Base-by-base conservation (phyloP, 192 early-diverging fungal genomes). In the Coemansia sp. region DNA sequence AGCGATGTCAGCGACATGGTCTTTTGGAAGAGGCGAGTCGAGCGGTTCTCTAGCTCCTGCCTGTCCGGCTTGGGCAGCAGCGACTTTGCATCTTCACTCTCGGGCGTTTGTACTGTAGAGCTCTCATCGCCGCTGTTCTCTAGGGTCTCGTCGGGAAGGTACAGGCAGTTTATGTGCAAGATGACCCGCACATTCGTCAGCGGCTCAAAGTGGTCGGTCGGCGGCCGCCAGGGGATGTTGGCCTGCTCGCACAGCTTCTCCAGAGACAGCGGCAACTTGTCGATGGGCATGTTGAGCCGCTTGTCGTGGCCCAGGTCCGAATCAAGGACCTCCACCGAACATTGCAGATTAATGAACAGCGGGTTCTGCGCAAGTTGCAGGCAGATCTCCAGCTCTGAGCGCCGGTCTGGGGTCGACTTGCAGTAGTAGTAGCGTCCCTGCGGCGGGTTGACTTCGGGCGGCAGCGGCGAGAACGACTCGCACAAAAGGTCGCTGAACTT, bases 1-100 rank as follows among this genome's bases (percentile, higher is more conserved):
- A 73, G 58, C 30, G 69, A 73, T 16, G 69, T 48, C 8, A 65
- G 58, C 35, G 69, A 65, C 57, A 65, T 73, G 11, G 69, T 73
- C 38, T 73, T 61, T 43, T 65, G 62, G 43, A 73, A 73, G 43
- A 56, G 50, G 27, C 46, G 56, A 17, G 62, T 32, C 25, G 49
- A 40, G 9, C 54, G 49, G 54, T 54, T 65, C 12, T 41, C 57
- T 25, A 61, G 34, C 54, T 65, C 56, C 33, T 57, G 44, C 41
- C 27, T 49, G 45, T 61, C 62, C 5, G 69, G 54, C 34, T 72
- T 64, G 16, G 51, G 34, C 42, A 36, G 51, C 32, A 60, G 31
- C 9, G 22, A 13, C 29, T 51, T 56, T 5, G n/a, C n/a, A n/a
- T n/a, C n/a, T n/a, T n/a, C n/a, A n/a, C 34, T 36, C 18, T 36